Evolutionary conservation across 139 green algal genomes (phyloP).

Genomic region (Volvox reticuliferus): DNA sequence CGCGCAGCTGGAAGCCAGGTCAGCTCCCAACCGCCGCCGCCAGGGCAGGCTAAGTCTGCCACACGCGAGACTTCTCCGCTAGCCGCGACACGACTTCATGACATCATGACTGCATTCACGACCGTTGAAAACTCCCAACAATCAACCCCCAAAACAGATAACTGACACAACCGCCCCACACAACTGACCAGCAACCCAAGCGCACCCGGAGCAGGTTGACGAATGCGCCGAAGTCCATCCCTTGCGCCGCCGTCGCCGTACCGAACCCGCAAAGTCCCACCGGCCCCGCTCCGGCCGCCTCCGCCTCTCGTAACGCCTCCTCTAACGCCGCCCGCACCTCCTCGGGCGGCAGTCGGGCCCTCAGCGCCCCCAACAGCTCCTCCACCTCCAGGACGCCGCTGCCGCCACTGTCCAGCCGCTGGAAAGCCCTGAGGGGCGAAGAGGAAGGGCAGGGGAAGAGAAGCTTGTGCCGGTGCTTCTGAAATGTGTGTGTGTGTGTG

Average conservation of each 20-base stretch:
- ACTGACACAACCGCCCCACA: too few relatives aligned
- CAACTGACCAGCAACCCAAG: too few relatives aligned
- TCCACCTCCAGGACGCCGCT: slow-evolving; percentile 53
- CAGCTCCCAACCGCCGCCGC: too few relatives aligned
- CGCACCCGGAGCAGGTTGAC: neutral
- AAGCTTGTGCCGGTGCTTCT: neutral
- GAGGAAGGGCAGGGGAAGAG: neutral
- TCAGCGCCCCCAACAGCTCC: slow-evolving; percentile 57
- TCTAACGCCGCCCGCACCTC: slow-evolving; percentile 53
- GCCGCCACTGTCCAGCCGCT: slow-evolving; percentile 51
- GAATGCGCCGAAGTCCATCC: slow-evolving; percentile 66
- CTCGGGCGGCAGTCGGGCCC: slow-evolving; percentile 51
- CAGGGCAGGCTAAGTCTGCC: too few relatives aligned
- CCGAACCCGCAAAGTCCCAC: neutral
- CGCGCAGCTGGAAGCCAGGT: too few relatives aligned
- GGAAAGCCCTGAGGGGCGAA: slow-evolving; percentile 42
- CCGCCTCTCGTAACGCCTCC: slow-evolving; percentile 51
- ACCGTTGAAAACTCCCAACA: too few relatives aligned
- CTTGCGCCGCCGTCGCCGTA: neutral
- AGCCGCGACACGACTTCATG: too few relatives aligned
- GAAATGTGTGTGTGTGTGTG: neutral
- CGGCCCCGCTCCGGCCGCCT: neutral
- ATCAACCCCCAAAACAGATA: too few relatives aligned
- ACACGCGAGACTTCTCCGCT: too few relatives aligned
- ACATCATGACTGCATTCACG: too few relatives aligned